Evolutionary conservation across 2,329 filamentous ascomycete species (phyloP).

Genomic region (Didymella sp.): DNA sequence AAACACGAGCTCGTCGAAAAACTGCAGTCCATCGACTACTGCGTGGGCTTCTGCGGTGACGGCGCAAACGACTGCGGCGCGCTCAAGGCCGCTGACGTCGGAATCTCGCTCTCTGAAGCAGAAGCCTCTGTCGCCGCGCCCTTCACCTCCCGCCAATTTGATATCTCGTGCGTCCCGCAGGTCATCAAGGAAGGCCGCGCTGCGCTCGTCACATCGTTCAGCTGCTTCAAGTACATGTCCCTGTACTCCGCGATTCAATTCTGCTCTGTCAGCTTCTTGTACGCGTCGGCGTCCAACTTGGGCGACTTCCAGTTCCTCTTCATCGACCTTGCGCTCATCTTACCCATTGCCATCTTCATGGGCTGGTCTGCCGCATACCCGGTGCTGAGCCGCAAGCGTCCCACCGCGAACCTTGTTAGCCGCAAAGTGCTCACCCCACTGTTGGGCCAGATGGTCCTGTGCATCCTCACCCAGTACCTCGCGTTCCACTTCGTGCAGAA

Average conservation of each 20-base stretch:
- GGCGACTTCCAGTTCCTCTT: slow-evolving; percentile 98
- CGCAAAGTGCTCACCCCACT: slow-evolving; percentile 90
- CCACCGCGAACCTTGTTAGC: slow-evolving; percentile 89
- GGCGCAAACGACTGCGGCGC: slow-evolving; percentile 98
- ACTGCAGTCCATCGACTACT: slow-evolving; percentile 94
- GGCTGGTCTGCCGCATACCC: slow-evolving; percentile 91
- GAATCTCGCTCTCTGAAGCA: slow-evolving; percentile 94
- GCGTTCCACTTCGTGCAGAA: slow-evolving; percentile 76
- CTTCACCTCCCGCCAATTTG: slow-evolving; percentile 93
- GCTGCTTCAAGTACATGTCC: slow-evolving; percentile 99
- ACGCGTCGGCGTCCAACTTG: slow-evolving; percentile 89
- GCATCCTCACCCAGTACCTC: slow-evolving; percentile 76
- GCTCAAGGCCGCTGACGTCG: slow-evolving; percentile 94
- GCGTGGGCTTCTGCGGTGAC: slow-evolving; percentile 94
- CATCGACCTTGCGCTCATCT: slow-evolving; percentile 89
- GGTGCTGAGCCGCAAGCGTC: slow-evolving; percentile 79
- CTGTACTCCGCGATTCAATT: slow-evolving; percentile 99
- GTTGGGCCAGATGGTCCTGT: slow-evolving; percentile 85
- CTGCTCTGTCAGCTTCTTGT: slow-evolving; percentile 94
- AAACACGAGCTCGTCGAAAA: slow-evolving; percentile 98
- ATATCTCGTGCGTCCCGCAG: slow-evolving; percentile 93
- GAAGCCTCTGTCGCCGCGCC: slow-evolving; percentile 98
- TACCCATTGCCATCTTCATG: slow-evolving; percentile 98
- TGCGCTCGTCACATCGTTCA: slow-evolving; percentile 96
- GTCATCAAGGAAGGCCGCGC: slow-evolving; percentile 93